Evolutionary conservation across 108 stramenopile species (phyloP).

Genomic region (Cyclotella distinguenda): DNA sequence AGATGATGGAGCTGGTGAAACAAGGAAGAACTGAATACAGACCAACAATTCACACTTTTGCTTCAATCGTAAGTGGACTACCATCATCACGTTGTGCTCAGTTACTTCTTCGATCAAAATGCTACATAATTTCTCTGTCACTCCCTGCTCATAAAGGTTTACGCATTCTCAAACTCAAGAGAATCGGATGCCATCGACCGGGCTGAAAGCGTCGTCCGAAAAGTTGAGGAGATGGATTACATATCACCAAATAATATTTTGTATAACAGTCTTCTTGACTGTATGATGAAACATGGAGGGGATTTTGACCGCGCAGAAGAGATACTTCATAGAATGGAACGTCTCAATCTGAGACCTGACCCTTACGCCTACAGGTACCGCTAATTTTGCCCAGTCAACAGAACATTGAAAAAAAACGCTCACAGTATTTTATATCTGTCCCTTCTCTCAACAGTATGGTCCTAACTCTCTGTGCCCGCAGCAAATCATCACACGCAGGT

Average conservation of each 20-base stretch:
- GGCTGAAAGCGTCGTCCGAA: conserved; percentile 34
- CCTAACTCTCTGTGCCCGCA: conserved; percentile 40
- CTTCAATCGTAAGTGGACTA: conserved; percentile 27
- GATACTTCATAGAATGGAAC: conserved; percentile 31
- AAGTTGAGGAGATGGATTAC: conserved; percentile 39
- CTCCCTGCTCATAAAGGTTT: conserved; percentile 19
- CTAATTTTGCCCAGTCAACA: neutral
- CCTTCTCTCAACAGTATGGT: conserved; percentile 35
- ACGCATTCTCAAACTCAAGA: conserved; percentile 59
- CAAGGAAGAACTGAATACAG: conserved; percentile 12
- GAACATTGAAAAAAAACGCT: neutral
- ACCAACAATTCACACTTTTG: conserved; percentile 47
- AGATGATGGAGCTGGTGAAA: conserved; percentile 28
- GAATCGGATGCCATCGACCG: conserved; percentile 30
- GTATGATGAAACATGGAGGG: conserved; percentile 24
- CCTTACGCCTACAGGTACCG: conserved; percentile 34
- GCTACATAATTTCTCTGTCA: neutral
- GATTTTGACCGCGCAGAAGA: conserved; percentile 12
- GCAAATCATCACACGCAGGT: conserved; percentile 49
- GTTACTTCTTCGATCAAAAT: neutral
- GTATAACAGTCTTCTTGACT: conserved; percentile 38
- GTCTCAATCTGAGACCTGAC: conserved; percentile 11
- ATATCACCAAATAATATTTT: conserved; percentile 38
- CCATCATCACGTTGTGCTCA: neutral
- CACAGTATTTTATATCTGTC: neutral